These are phyloP conservation scores for Stemphylium lycopersici DNA, from an alignment of 2,329 filamentous ascomycete genomes.

Conservation along the genomic window DNA sequence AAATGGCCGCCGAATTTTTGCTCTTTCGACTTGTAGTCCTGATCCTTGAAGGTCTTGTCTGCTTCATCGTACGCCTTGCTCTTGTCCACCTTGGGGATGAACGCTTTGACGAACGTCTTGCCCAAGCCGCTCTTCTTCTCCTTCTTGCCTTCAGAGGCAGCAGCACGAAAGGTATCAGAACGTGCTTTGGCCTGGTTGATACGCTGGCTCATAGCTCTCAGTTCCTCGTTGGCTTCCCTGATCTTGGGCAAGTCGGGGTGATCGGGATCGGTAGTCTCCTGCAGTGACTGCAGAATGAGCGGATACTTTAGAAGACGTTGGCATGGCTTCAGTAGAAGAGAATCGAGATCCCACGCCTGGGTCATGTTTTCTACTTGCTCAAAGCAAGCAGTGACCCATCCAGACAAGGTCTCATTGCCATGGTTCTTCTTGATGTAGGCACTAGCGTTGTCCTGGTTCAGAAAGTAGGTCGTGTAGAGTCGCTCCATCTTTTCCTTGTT, in stretches of 20 bases:
- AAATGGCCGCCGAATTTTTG: conserved; percentile 93
- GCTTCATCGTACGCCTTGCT: conserved; percentile 73
- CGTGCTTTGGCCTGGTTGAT: conserved; percentile 98
- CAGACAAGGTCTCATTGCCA: conserved; percentile 62
- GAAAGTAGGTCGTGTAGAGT: conserved; percentile 68
- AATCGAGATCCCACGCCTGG: conserved; percentile 91
- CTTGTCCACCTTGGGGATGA: conserved; percentile 87
- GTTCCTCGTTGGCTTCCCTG: conserved; percentile 73
- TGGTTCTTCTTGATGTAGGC: conserved; percentile 64
- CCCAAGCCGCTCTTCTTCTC: conserved; percentile 55
- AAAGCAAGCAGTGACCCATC: conserved; percentile 94
- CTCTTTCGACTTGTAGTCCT: conserved; percentile 77
- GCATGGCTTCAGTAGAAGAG: conserved; percentile 95
- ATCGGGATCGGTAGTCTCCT: conserved; percentile 77
- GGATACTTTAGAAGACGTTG: conserved; percentile 95
- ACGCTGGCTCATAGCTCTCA: conserved; percentile 64
- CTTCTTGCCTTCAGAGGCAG: conserved; percentile 45
- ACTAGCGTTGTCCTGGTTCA: conserved; percentile 69
- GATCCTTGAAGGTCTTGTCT: conserved; percentile 72
- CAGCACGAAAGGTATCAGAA: conserved; percentile 74
- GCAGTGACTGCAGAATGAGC: conserved; percentile 78
- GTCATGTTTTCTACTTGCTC: conserved; percentile 91
- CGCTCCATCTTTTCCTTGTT: conserved; percentile 66
- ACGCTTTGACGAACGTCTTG: conserved; percentile 82
- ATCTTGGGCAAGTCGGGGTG: conserved; percentile 82